Evolutionary conservation across 257 asterid species (phyloP).

Genomic region (Petunia axillaris): DNA sequence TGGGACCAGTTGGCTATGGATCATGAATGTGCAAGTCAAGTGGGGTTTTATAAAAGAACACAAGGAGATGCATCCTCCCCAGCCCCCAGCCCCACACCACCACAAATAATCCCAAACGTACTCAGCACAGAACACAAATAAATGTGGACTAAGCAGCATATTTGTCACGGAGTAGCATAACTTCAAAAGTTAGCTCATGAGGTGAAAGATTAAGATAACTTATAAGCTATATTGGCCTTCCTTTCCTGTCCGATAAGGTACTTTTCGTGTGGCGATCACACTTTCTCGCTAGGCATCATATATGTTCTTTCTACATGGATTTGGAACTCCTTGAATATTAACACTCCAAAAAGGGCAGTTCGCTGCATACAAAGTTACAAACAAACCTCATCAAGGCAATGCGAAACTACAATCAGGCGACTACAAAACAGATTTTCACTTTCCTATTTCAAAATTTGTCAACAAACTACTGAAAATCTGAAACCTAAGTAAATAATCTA

Average conservation of each 20-base stretch:
- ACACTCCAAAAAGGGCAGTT: constrained; percentile 26
- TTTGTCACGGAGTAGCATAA: no score
- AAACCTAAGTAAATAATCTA: constrained; percentile 22
- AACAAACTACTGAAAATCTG: constrained; percentile 20
- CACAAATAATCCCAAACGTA: no score
- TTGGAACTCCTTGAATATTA: constrained; percentile 16
- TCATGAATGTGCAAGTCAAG: constrained; percentile 10
- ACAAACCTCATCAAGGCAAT: constrained; percentile 24
- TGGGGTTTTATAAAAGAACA: constrained; percentile 9
- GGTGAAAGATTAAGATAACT: no score
- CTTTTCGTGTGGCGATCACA: no score
- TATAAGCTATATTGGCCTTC: no score
- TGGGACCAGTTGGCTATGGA: background rate
- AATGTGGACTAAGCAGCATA: no score
- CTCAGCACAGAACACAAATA: no score
- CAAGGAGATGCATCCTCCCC: background rate
- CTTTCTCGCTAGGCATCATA: no score
- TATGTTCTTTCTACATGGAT: background rate
- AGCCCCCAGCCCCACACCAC: no score
- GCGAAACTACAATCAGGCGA: background rate
- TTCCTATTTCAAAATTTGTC: background rate
- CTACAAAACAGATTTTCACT: constrained; percentile 24
- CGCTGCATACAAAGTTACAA: constrained; percentile 22
- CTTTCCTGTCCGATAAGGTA: no score
- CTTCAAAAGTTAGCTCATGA: no score